Evolutionary conservation across 108 stramenopile species (phyloP), one percentile per base, ranked within the genome.

Genomic region (Pseudonitzschia delicatissima): DNA sequence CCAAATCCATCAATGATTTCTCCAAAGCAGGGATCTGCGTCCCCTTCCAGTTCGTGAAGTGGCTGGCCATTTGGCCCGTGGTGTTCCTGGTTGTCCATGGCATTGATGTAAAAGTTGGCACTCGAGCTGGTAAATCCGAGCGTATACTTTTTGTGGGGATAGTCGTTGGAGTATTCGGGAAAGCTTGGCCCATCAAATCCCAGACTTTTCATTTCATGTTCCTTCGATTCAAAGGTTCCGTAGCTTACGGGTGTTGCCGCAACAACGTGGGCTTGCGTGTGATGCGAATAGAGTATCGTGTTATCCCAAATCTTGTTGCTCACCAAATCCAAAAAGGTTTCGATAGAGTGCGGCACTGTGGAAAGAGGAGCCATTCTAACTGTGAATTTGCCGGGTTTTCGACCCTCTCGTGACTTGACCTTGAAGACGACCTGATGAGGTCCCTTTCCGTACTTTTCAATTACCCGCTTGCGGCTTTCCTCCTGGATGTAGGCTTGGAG

Each of bases 21-120:
- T 1, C 77, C 96, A 82, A 97, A 97, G 77, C 92, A 93, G 5
- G 92, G 86, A 76, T 97, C 96, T 20, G 95, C 92, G 67, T 96
- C 95, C 4, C 73, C 69, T 0, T 68, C 67, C 37, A 87, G 58
- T 13, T 84, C 73, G 45, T 91, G 85, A 39, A 85, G 78, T 32
- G 39, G 66, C 67, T 92, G 87, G 35, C 78, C 82, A 2, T 85
- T 88, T 0, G 92, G 94, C 4, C 94, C 92, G 62, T 97, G 96
- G 69, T 73, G 73, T 13, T 49, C 45, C 1, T 66, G 69, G 72
- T 95, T 97, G 66, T 91, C 69, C 8, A 84, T 72, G 26, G 78
- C 82, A 47, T 87, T 91, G 63, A 97, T 83, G 67, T 94, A 95
- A 50, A 94, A 91, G 45, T 87, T 91, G 27, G 88, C 88, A 12